Evolutionary conservation across 2,329 filamentous ascomycete genomes (phyloP).

Genomic region (Metarhizium guizhouense): DNA sequence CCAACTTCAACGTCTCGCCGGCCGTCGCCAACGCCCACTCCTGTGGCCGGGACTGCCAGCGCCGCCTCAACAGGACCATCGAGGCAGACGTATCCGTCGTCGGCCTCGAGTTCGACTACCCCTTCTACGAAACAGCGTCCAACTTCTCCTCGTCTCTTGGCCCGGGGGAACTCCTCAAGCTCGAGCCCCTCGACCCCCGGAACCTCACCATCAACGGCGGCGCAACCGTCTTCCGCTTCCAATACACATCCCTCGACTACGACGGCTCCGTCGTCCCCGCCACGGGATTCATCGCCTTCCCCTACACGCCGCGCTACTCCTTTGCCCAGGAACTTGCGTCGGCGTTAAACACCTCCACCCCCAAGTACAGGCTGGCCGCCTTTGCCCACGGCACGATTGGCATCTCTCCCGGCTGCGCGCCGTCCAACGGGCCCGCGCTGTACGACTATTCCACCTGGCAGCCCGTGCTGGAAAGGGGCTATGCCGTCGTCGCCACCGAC

Average conservation of each 20-base stretch:
- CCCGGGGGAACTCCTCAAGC: conserved; percentile 11
- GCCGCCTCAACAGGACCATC: conserved; percentile 1
- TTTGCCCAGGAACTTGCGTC: not conserved
- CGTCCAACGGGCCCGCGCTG: conserved; percentile 3
- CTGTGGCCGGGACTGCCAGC: conserved; percentile 3
- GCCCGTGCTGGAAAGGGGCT: conserved; percentile 7
- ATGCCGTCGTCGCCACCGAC: conserved; percentile 13
- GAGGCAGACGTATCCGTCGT: not conserved
- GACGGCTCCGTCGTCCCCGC: conserved; percentile 8
- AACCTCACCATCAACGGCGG: conserved; percentile 5
- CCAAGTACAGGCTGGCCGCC: conserved; percentile 2
- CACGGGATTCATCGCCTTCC: conserved; percentile 10
- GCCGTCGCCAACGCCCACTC: not conserved
- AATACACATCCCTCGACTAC: conserved; percentile 11
- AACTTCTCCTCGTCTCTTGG: conserved; percentile 7
- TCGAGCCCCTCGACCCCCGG: conserved; percentile 8
- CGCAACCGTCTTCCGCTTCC: conserved; percentile 9
- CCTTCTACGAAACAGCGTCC: conserved; percentile 7
- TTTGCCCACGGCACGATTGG: conserved; percentile 11
- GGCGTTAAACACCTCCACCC: not conserved
- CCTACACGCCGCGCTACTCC: not conserved
- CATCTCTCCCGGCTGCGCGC: conserved; percentile 7
- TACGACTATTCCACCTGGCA: conserved; percentile 10
- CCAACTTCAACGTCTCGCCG: not conserved
- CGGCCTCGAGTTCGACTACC: conserved; percentile 6